Evolutionary conservation across 163 green algal genomes (phyloP), one percentile per base, ranked within the genome.

Genomic region (Coccomyxa subellipsoidea): DNA sequence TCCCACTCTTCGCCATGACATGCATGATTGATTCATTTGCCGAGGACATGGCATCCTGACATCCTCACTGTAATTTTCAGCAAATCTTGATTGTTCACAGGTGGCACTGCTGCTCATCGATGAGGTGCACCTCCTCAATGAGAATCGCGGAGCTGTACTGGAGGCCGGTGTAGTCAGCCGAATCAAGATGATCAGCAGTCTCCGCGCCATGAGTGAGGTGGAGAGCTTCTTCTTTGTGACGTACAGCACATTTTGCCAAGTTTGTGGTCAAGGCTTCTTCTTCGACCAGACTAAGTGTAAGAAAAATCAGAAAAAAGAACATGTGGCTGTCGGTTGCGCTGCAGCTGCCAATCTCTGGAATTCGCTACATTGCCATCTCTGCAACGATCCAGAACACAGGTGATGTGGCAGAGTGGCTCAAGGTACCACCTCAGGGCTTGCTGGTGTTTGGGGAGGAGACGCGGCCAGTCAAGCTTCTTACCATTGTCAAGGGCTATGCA

Each of bases 321-420:
- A n/a, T n/a, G n/a, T n/a, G n/a, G n/a, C n/a, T n/a, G n/a, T n/a
- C n/a, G n/a, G n/a, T n/a, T n/a, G n/a, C n/a, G n/a, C n/a, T 83
- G 76, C 88, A 95, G 88, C 73, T 91, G 12, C 89, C 92, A 35
- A 91, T 99, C 38, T 84, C 85, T 2, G 84, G 39, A 1, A 87
- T 98, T 23, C 91, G 96, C 54, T 96, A 96, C 82, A 85, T 98
- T 25, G 96, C 96, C 4, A 93, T 98, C 0, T 96, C 89, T 0
- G 96, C 96, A 38, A 99, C 95, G 76, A 94, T 99, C 40, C 94
- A 96, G 23, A 99, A 99, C 80, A 84, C 95, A 25, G 12, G 85
- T 0, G 95, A 98, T 87, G 88, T 99, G 66, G 95, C 88, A 29
- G 81, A 81, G 2, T 99, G 95, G 95, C 92, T 98, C 70, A 39